Evolutionary conservation across 768 basidiomycete species (phyloP), one percentile per base, ranked within the genome.

Genomic region (Dioszegia crocea): DNA sequence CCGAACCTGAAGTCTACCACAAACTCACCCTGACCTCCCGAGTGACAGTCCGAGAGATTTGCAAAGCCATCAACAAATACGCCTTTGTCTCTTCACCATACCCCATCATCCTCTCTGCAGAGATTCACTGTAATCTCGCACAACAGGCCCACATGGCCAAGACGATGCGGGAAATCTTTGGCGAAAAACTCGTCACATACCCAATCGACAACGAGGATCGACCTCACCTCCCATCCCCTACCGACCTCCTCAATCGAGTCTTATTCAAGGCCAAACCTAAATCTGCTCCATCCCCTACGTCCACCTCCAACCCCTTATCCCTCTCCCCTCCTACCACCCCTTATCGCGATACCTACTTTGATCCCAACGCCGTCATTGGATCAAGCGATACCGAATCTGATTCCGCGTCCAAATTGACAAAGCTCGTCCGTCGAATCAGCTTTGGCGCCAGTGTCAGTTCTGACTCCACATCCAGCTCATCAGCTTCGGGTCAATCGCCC

Each of bases 21-120:
- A 90, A 91, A 23, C 87, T 86, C 57, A 93, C 92, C 0, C 79
- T 94, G 43, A 96, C 92, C 0, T 84, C 85, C 33, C 89, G 88
- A 64, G 85, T 96, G 2, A 79, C 89, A 0, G 81, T 88, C 2
- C 84, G 89, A 4, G 88, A 89, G 50, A 83, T 91, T 45, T 89
- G 90, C 71, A 79, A 83, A 40, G 91, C 91, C 0, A 88, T 97
- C 70, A 80, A 81, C 21, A 88, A 88, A 77, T 97, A 97, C 71
- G 92, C 87, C 0, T 97, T 97, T 70, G 84, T 88, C 40, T 83
- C 88, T 0, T 93, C 90, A 0, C 89, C 89, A 0, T 96, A 91
- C 69, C 93, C 93, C 0, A 80, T 98, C 71, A 85, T 98, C 69
- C 87, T 98, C 55, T 93, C 91, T 2, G 89, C 91, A 12, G 93